A percentile compares a stretch with the other conserved stretches of the same genome.
These are phyloP conservation scores for Fusarium redolens DNA, from an alignment of 2,329 filamentous ascomycete species.

Conservation along the genomic window DNA sequence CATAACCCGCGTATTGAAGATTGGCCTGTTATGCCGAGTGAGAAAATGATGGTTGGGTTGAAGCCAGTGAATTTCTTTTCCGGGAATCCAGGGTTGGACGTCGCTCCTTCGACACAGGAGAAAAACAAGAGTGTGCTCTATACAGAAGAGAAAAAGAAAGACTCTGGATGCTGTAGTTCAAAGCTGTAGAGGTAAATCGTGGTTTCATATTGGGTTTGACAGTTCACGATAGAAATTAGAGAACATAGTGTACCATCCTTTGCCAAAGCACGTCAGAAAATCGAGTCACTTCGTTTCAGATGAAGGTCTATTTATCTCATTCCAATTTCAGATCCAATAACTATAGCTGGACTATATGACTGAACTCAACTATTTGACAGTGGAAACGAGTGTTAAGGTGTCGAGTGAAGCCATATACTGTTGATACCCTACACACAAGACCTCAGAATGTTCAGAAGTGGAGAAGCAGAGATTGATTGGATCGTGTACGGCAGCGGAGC, in stretches of 20 bases:
- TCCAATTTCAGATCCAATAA: too few species aligned
- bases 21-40: slow-evolving; percentile 76
- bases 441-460: not conserved
- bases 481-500: not conserved
- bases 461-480: not conserved
- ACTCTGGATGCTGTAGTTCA: not conserved
- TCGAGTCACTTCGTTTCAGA: too few species aligned
- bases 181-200: not conserved
- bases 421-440: not conserved
- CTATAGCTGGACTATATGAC: too few species aligned
- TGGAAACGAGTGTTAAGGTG: not conserved
- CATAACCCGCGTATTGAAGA: slow-evolving; percentile 74
- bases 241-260: not conserved
- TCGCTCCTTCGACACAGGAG: slow-evolving; percentile 55
- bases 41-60: slow-evolving; percentile 62
- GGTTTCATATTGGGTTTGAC: not conserved
- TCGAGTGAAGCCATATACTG: too few species aligned
- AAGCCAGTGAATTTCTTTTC: slow-evolving; percentile 67
- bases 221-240: not conserved
- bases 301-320: too few species aligned
- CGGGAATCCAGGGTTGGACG: slow-evolving; percentile 62
- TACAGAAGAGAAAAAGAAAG: not conserved
- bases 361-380: not conserved
- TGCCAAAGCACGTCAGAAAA: not conserved
- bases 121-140: slow-evolving; percentile 49